A percentile compares a stretch with the other conserved stretches of the same genome.
Evolutionary conservation across 495 filamentous ascomycete species (phyloP).

Genomic region (Daldinia concentrica): DNA sequence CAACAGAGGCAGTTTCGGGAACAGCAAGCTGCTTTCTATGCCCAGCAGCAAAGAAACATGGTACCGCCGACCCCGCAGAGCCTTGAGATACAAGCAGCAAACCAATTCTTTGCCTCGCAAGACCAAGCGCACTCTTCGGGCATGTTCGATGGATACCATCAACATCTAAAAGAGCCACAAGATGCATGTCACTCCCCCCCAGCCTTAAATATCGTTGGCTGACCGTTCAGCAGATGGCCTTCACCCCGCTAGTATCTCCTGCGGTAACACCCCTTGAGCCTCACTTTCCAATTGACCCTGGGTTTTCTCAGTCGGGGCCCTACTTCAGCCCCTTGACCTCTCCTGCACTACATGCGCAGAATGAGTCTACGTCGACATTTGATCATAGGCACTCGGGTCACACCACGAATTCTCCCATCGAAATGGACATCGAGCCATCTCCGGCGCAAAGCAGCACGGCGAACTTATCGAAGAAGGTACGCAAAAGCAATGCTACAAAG

Average conservation of each 20-base stretch:
- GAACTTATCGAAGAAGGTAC: slow-evolving; percentile 57
- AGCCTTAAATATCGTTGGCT: slow-evolving; percentile 31
- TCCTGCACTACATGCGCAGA: slow-evolving; percentile 86
- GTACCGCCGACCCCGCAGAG: slow-evolving; percentile 95
- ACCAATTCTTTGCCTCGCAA: slow-evolving; percentile 67
- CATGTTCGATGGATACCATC: slow-evolving; percentile 61
- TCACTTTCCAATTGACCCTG: slow-evolving; percentile 78
- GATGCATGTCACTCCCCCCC: slow-evolving; percentile 65
- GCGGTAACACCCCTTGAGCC: slow-evolving; percentile 91
- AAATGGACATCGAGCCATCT: slow-evolving; percentile 57
- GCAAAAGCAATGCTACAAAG: slow-evolving; percentile 57
- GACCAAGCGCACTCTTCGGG: slow-evolving; percentile 54
- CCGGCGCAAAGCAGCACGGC: slow-evolving; percentile 49
- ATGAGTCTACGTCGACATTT: slow-evolving; percentile 57
- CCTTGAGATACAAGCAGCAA: slow-evolving; percentile 81
- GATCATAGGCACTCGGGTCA: slow-evolving; percentile 52
- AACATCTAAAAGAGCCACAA: slow-evolving; percentile 76
- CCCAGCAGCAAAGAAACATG: slow-evolving; percentile 65
- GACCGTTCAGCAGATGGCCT: slow-evolving; percentile 71
- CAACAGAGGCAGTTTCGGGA: slow-evolving; percentile 60
- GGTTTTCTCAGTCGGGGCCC: slow-evolving; percentile 84
- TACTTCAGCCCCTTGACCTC: slow-evolving; percentile 96
- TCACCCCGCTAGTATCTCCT: slow-evolving; percentile 93
- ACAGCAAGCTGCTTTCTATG: slow-evolving; percentile 62
- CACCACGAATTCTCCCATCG: slow-evolving; percentile 55